Conservation (phyloP, 208 protist genomes). For the Crithidia expoeki region DNA sequence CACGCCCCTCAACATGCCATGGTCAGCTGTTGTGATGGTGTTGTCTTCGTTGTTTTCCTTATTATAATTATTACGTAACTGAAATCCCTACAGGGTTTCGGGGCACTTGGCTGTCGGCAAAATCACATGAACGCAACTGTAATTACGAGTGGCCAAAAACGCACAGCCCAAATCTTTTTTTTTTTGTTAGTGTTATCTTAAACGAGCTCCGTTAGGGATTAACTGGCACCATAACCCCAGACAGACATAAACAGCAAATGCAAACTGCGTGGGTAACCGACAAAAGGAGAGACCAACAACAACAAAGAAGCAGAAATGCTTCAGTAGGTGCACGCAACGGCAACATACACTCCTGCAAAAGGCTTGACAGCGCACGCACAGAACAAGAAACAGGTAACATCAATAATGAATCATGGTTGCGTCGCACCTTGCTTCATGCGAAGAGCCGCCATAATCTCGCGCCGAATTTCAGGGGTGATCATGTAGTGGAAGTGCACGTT, state of each 20-base stretch:
- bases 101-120: too few relatives aligned
- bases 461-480: constrained; percentile 84
- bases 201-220: too few relatives aligned
- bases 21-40: too few relatives aligned
- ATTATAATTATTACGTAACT: too few relatives aligned
- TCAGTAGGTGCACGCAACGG: not conserved
- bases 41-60: too few relatives aligned
- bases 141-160: too few relatives aligned
- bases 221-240: too few relatives aligned
- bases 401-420: not conserved
- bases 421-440: constrained; percentile 32
- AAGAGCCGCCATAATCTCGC: constrained; percentile 69
- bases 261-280: too few relatives aligned
- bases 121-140: too few relatives aligned
- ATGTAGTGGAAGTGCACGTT: constrained; percentile 89
- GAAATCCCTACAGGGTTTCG: too few relatives aligned
- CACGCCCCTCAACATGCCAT: too few relatives aligned
- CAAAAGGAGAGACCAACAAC: not conserved
- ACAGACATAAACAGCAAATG: too few relatives aligned
- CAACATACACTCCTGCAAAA: not conserved
- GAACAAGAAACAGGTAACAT: not conserved
- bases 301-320: not conserved
- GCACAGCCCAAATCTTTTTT: not conserved
- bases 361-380: not conserved
- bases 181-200: not conserved